Evolutionary conservation across 331 rosid genomes (phyloP), one percentile per base, ranked within the genome.

Genomic region (Prunus yedoensis): DNA sequence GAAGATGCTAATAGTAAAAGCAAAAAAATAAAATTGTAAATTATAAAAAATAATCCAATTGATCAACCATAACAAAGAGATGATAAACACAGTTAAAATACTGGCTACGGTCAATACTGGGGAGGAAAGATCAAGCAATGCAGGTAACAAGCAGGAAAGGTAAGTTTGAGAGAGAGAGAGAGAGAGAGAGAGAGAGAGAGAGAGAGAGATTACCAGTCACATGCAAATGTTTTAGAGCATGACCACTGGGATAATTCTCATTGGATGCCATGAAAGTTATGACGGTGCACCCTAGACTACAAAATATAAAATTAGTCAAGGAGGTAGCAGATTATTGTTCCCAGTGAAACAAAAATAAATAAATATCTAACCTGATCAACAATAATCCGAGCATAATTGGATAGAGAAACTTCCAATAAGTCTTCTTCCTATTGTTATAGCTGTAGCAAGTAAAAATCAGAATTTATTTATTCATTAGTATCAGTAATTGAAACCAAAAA

Each of bases 211-310:
- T 74, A 94, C 97, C 89, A 69, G 61, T 79, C 28, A 38, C 71
- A 76, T 94, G 99, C 90, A 94, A 79, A 71, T 81, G 79, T 85
- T 85, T 85, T 81, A 94, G 83, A 70, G 97, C 96, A 78, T 94
- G 83, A 25, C 99, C 97, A 70, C 97, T 90, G 17, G 99, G 93
- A 77, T 94, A 94, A 82, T 94, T 94, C 87, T 93, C 84, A 76
- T 83, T 88, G 67, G 99, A 94, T 4, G 99, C 99, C 84, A 85
- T 82, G 93, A 94, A 89, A 81, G 91, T 84, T 64, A 84, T 81
- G 70, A 85, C 46, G 32, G 96, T 82, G 85, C 88, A 90, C 83
- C 88, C 99, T 79, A 92, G 82, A 88, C 99, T 94, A 82, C 89
- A 92, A 85, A 63, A 83, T 45, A 83, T 62, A 83, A 80, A 83